Evolutionary conservation across 495 filamentous ascomycete species (phyloP), one percentile per base, ranked within the genome.

Genomic region (Lindgomyces ingoldianus): DNA sequence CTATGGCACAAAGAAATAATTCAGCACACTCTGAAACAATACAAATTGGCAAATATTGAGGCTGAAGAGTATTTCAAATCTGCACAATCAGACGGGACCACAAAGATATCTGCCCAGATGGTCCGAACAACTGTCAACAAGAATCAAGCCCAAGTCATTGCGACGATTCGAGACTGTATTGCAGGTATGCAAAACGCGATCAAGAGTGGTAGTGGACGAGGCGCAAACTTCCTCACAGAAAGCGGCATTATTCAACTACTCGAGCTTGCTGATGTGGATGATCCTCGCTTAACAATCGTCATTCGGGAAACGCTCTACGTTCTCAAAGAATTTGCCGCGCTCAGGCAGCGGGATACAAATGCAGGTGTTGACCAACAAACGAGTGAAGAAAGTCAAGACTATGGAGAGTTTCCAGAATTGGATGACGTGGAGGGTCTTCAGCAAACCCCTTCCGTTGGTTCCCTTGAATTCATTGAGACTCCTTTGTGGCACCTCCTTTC

Each of bases 381-480:
- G 67, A 80, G 69, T 53, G 88, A 90, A 51, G 88, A 91, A 45
- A 90, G 87, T 61, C 88, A 90, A 71, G 88, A 91, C 45, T 90
- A 86, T 71, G 88, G 87, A 26, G 88, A 89, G 65, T 89, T 82
- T 79, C 73, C 78, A 42, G 87, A 76, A 36, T 77, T 87, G 44
- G 81, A 82, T 47, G 81, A 82, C 42, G 69, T 81, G 27, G 77
- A 79, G 21, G 79, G 67, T 24, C 44, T 71, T 12, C 57, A 54
- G 26, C 29, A 46, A 44, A 42, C 19, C 4, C 21, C 22, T 19
- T n/a, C 53, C 8, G 29, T 55, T 19, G 4, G 42, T 11, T 9
- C 44, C 16, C 24, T 82, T 11, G 72, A 74, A 12, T 70, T 75
- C 18, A 74, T 87, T 25, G 81, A 84, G 58, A 79, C 80, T 1